phyloP scores from a whole-genome alignment of 371 early-diverging fungal species.

The Basidiobolus meristosporus region DNA sequence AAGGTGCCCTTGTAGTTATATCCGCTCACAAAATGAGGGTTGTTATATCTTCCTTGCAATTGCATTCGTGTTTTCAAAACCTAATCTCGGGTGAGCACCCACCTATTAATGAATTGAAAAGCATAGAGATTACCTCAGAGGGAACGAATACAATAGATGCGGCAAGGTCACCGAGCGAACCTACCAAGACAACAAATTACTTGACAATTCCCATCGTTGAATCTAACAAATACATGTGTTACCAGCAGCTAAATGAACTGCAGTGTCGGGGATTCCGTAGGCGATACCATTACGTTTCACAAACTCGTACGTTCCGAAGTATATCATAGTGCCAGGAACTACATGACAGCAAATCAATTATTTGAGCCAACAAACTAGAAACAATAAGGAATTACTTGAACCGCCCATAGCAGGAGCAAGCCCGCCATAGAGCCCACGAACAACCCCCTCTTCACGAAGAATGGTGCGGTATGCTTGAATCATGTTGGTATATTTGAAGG shows the following conservation, averaged over 20 bases:
- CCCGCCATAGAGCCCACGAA: conserved; percentile 53
- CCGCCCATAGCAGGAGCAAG: conserved; percentile 53
- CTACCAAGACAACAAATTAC: conserved; percentile 3
- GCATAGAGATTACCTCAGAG: conserved; percentile 18
- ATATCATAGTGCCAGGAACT: conserved; percentile 45
- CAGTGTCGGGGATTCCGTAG: conserved; percentile 26
- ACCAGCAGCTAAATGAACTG: conserved; percentile 48
- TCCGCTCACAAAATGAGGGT: conserved; percentile 51
- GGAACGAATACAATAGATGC: conserved; percentile 62
- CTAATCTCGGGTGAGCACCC: neutral
- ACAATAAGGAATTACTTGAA: conserved; percentile 25
- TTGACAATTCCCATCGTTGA: neutral
- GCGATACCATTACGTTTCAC: conserved; percentile 39
- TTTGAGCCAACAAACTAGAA: neutral
- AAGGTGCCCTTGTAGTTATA: conserved; percentile 52
- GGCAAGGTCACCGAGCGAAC: conserved; percentile 44
- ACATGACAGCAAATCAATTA: neutral
- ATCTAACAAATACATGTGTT: neutral
- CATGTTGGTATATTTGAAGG: conserved; percentile 38
- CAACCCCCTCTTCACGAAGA: conserved; percentile 41
- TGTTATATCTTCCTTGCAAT: conserved; percentile 58
- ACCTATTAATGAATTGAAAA: neutral
- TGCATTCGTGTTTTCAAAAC: conserved; percentile 67
- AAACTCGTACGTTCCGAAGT: conserved; percentile 58
- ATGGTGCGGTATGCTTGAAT: conserved; percentile 39